Base-by-base conservation (phyloP, 2,329 filamentous ascomycete genomes). In the Colletotrichum graminicola region DNA sequence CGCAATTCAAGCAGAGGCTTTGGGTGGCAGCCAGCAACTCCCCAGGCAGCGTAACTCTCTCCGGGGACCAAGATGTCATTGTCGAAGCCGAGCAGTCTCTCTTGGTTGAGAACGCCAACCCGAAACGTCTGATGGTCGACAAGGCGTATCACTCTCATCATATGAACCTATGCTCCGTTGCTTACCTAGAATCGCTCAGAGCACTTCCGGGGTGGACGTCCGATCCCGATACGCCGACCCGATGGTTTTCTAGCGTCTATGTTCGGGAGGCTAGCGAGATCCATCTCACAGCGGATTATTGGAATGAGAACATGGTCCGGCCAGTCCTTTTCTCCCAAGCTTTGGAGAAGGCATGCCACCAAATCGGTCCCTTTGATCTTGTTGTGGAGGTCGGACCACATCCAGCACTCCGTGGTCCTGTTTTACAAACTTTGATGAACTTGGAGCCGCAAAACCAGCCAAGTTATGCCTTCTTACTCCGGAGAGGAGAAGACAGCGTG, bases 61-160 rank as follows among this genome's bases (percentile, higher is more conserved):
- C 43, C 5, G 43, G 43, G 12, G 43, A 47, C 21, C 8, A 47
- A 21, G 43, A 47, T n/a, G 43, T 21, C 8, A 47, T 47, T 47
- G 1, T 47, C 10, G 43, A 47, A 12, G 43, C 43, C 43, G 43
- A 47, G 43, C 21, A 47, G 21, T 47, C 0, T 1, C 43, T 47
- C 21, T 2, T 23, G 21, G 21, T 2, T 3, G 43, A 47, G 10
- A 23, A n/a, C 2, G 61, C 59, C 77, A 7, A 75, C 78, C 12
- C 52, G 70, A 0, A 74, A 77, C 12, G 74, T 69, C 62, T 77
- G 74, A 71, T 74, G 72, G 77, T 80, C 2, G 74, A 77, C 59
- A 76, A 62, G 21, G 78, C 78, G 1, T 80, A 79, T 65, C 78
- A 80, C 57, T 80, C 79, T 1, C 75, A 76, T 29, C 77, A 78